Evolutionary conservation across 75 land plant genomes (phyloP).

Genomic region (Pseudotsuga menziesii): DNA sequence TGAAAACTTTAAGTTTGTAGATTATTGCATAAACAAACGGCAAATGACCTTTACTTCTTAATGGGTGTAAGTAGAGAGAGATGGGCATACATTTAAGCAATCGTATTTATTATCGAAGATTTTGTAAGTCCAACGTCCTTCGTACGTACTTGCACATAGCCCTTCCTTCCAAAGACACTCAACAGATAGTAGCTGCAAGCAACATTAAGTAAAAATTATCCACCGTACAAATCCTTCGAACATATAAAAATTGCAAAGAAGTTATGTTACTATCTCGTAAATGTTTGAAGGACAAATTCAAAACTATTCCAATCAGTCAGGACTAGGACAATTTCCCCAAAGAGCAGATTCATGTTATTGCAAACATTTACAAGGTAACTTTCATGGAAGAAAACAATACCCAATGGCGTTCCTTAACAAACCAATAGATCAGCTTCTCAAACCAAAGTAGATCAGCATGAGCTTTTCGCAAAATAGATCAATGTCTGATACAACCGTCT

Average conservation of each 20-base stretch:
- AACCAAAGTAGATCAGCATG: neutral
- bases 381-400: too few relatives aligned
- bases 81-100: constrained; percentile 32
- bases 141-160: constrained; percentile 48
- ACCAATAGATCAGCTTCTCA: neutral
- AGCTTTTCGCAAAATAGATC: too few relatives aligned
- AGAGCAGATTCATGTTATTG: neutral
- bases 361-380: too few relatives aligned
- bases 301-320: neutral
- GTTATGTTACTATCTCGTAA: neutral
- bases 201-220: neutral
- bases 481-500: neutral
- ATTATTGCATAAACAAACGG: neutral
- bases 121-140: constrained; percentile 49
- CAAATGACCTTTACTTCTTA: neutral
- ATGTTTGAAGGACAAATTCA: neutral
- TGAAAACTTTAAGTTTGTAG: neutral
- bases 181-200: constrained; percentile 41
- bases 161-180: constrained; percentile 49
- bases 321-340: neutral
- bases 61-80: neutral
- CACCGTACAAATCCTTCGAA: neutral
- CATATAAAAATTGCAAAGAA: neutral
- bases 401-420: neutral
- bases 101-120: constrained; percentile 15